phyloP scores from a whole-genome alignment of 2,329 filamentous ascomycete genomes.

The Neofusicoccum sp. region DNA sequence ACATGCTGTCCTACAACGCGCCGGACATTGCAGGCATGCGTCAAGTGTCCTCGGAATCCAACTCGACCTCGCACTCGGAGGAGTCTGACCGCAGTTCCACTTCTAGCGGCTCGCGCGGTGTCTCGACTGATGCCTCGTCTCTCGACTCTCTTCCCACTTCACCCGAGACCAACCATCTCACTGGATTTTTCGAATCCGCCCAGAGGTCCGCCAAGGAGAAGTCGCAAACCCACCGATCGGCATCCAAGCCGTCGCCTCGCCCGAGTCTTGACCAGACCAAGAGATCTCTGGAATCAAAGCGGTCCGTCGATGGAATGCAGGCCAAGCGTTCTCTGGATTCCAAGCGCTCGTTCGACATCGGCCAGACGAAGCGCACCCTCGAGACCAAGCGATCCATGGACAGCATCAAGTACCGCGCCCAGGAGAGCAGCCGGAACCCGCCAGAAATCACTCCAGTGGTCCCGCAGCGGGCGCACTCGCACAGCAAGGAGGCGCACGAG shows the following conservation, averaged over 20 bases:
- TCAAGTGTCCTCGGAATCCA: slow-evolving; percentile 51
- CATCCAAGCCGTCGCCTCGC: slow-evolving; percentile 19
- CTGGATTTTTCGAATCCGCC: slow-evolving; percentile 60
- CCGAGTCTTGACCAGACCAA: slow-evolving; percentile 10
- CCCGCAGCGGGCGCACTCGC: slow-evolving; percentile 77
- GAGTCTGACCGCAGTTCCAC: slow-evolving; percentile 68
- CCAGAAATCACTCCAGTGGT: slow-evolving; percentile 65
- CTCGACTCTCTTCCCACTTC: slow-evolving; percentile 51
- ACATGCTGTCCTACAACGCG: slow-evolving; percentile 93
- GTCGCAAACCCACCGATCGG: slow-evolving; percentile 26
- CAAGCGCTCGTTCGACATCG: slow-evolving; percentile 9
- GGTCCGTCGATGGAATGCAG: slow-evolving; percentile 12
- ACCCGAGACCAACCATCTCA: slow-evolving; percentile 58
- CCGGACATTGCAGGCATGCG: slow-evolving; percentile 66
- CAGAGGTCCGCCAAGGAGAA: slow-evolving; percentile 32
- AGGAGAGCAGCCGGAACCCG: slow-evolving; percentile 32
- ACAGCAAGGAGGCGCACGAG: slow-evolving; percentile 86
- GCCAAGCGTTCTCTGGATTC: slow-evolving; percentile 14
- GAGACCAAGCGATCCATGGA: slow-evolving; percentile 9
- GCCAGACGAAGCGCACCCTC: background rate
- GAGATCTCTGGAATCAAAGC: slow-evolving; percentile 14
- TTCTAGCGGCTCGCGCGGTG: slow-evolving; percentile 63
- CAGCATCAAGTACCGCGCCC: slow-evolving; percentile 15
- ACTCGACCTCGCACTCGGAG: slow-evolving; percentile 55
- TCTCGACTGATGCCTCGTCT: slow-evolving; percentile 67